Evolutionary conservation across 2,329 filamentous ascomycete species (phyloP), one percentile per base, ranked within the genome.

Genomic region (Neonectria sp.): DNA sequence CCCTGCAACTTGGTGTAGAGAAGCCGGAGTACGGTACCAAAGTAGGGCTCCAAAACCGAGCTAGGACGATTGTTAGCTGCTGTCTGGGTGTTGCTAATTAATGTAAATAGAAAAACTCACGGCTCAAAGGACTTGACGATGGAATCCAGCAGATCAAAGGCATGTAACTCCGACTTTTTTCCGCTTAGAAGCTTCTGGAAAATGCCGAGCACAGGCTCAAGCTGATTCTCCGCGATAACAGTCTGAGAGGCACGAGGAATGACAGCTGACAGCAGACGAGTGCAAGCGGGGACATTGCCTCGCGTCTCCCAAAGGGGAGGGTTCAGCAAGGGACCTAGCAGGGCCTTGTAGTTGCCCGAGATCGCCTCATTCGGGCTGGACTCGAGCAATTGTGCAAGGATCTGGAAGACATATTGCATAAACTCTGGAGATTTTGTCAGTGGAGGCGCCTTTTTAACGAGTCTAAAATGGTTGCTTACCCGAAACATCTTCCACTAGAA

Each of bases 391-490:
- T 95, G 93, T 3, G 95, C 94, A 70, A 98, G 93, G 40, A 99
- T 89, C 79, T 99, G 96, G 86, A 99, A 97, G 60, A 98, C 91
- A 75, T 98, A 99, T 6, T 95, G 96, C 77, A 94, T 92, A 78
- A 99, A 99, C 82, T 99, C 96, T 92, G 71, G 12, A 37, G 46
- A 29, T 17, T 25, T 29, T 37, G 77, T 84, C 78, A 85, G 79
- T 68, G 25, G 53, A 31, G 4, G 5, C 4, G 24, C 9, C 9
- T 31, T 27, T 15, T 63, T 6, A 7, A 43, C 21, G 15, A 27
- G 11, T 12, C 11, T 55, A 4, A 25, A 2, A 15, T 15, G 21
- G 2, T 25, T 3, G 17, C 84, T 77, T 83, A 93, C 91, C 91
- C 72, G 95, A 91, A 29, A 98, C 92, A 76, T 96, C 94, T 71